phyloP scores from a whole-genome alignment of 768 basidiomycete species.

The Suillus plorans region DNA sequence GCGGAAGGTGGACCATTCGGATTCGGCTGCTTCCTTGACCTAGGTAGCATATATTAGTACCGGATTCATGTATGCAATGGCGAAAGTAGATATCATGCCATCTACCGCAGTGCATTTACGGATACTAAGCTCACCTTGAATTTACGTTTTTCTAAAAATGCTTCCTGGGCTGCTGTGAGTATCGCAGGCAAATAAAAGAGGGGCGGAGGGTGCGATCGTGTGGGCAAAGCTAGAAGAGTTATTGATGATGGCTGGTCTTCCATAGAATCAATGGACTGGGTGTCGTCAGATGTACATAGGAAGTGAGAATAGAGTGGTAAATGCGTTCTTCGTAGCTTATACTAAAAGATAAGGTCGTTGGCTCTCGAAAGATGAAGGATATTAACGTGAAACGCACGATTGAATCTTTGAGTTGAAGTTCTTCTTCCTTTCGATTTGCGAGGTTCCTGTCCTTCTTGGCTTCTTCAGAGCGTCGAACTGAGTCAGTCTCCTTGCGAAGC shows the following conservation, averaged over 20 bases:
- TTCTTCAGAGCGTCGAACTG: conserved; percentile 83
- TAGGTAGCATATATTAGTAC: conserved; percentile 23
- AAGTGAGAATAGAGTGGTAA: conserved; percentile 76
- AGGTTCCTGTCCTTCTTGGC: conserved; percentile 78
- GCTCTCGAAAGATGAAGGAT: background rate
- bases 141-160: conserved; percentile 61
- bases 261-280: conserved; percentile 41
- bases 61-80: background rate
- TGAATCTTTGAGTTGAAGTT: conserved; percentile 77
- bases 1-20: conserved; percentile 66
- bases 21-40: conserved; percentile 62
- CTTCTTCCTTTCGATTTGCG: conserved; percentile 81
- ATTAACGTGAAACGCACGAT: conserved; percentile 50
- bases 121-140: conserved; percentile 46
- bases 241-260: conserved; percentile 23
- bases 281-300: conserved; percentile 69
- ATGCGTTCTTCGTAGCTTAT: conserved; percentile 70
- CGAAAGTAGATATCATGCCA: background rate
- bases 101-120: background rate
- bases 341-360: conserved; percentile 38
- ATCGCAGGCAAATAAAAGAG: conserved; percentile 75
- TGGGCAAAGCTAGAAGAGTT: conserved; percentile 45
- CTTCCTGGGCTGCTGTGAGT: conserved; percentile 67
- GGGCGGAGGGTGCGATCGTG: conserved; percentile 71
- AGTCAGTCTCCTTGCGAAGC: conserved; percentile 81